Percentiles rank a stretch among this genome's conserved stretches.
phyloP scores from a whole-genome alignment of 163 green algal genomes.

The Scenedesmus sp. region DNA sequence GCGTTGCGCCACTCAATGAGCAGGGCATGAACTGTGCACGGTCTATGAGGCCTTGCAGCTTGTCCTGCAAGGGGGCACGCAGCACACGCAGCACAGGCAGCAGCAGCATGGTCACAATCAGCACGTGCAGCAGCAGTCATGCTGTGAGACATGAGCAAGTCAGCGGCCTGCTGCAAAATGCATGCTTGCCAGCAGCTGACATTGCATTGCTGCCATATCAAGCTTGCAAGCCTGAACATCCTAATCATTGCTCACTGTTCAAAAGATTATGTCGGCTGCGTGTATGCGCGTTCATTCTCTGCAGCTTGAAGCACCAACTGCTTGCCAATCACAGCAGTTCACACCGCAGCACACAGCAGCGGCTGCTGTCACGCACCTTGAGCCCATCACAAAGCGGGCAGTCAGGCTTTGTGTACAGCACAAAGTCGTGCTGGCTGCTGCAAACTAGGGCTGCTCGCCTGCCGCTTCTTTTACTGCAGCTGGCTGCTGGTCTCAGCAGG shows the following conservation, averaged over 20 bases:
- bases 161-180: too few relatives aligned
- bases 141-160: too few relatives aligned
- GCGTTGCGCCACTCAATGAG: slow-evolving; percentile 51
- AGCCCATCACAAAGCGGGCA: slow-evolving; percentile 77
- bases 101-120: too few relatives aligned
- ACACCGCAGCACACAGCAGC: background rate
- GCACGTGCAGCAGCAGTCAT: too few relatives aligned
- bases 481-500: background rate
- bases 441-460: background rate
- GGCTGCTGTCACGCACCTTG: slow-evolving; percentile 55
- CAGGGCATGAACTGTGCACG: slow-evolving; percentile 69
- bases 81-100: background rate
- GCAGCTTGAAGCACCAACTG: background rate
- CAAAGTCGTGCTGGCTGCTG: slow-evolving; percentile 47
- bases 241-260: too few relatives aligned
- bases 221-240: too few relatives aligned
- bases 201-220: too few relatives aligned
- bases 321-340: background rate
- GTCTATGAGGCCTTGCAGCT: slow-evolving; percentile 66
- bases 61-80: slow-evolving; percentile 51
- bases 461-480: background rate
- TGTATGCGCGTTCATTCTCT: too few relatives aligned
- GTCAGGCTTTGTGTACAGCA: slow-evolving; percentile 80
- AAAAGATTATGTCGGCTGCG: too few relatives aligned
- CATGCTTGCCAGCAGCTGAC: too few relatives aligned